These are phyloP conservation scores for Pleurotus sapidus DNA, from an alignment of 768 basidiomycete genomes.

Conservation along the genomic window DNA sequence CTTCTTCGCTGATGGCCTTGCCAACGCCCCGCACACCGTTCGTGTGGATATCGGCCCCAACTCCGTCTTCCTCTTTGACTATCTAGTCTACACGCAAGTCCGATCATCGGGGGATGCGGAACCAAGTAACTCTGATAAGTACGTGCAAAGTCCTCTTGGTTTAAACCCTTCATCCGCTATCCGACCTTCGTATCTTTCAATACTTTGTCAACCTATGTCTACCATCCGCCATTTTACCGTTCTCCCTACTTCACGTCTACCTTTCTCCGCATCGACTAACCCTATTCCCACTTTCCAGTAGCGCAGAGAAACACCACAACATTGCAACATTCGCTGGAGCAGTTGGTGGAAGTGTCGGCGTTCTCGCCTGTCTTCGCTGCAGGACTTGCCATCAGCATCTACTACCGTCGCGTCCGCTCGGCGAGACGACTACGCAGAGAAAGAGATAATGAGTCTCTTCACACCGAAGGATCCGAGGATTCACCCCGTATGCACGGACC, in stretches of 20 bases:
- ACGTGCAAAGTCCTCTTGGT: background rate
- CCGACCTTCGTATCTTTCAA: background rate
- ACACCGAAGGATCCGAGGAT: conserved; percentile 31
- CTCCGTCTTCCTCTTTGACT: conserved; percentile 49
- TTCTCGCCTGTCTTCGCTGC: conserved; percentile 44
- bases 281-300: background rate
- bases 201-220: background rate
- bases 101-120: background rate
- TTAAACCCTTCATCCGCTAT: background rate
- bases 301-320: background rate
- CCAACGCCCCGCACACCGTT: conserved; percentile 39
- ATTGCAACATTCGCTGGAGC: conserved; percentile 51
- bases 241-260: background rate
- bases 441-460: conserved; percentile 16
- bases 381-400: conserved; percentile 50
- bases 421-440: conserved; percentile 37
- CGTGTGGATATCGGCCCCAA: conserved; percentile 39
- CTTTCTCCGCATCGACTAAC: background rate
- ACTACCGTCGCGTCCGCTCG: conserved; percentile 39
- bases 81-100: conserved; percentile 35
- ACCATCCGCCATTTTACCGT: background rate
- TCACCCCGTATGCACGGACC: conserved; percentile 42
- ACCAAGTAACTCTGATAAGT: background rate
- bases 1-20: conserved; percentile 30
- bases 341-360: conserved; percentile 48